Base-by-base conservation (phyloP, 2,329 filamentous ascomycete species). In the Exophiala bonariae region DNA sequence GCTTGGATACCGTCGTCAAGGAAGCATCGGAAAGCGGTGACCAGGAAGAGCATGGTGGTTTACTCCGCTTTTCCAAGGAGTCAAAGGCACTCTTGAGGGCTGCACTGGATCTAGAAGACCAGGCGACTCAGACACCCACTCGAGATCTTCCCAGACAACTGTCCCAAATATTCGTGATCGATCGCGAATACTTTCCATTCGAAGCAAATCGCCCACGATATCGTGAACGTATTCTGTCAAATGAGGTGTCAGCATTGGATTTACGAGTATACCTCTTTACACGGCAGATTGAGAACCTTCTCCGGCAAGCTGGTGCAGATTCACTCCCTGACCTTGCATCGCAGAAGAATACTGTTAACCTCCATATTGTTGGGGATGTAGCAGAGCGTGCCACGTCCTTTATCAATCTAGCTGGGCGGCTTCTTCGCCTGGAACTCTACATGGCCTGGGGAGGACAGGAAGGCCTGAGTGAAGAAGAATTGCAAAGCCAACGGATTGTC, bases 241-340 rank as follows among this genome's bases (percentile, higher is more conserved):
- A 95, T 70, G 88, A 96, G 56, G 95, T 99, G 28, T 99, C 93
- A 0, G 77, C 96, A 2, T 96, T 97, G 63, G 93, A 99, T 66
- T 97, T 99, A 65, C 80, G 89, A 40, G 89, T 87, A 58, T 99
- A 99, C 65, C 83, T 99, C 10, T 99, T 97, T 66, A 84, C 89
- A 3, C 81, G 93, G 18, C 92, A 99, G 61, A 82, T 96, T 53
- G 81, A 86, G 2, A 71, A 99, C 1, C 76, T 97, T 1, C 42
- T 52, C 18, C 36, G 46, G 22, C 49, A 52, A 26, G 47, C 49
- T 7, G 35, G 40, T 14, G 33, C 45, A 16, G 40, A 45, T 8
- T 16, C 35, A 17, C 28, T 44, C 1, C 52, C 39, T 18, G 32
- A 30, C 16, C 19, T 37, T 11, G 22, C 46, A 4, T 9, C 28